Conservation (phyloP, 495 filamentous ascomycete species). For the Aspergillus baeticus region DNA sequence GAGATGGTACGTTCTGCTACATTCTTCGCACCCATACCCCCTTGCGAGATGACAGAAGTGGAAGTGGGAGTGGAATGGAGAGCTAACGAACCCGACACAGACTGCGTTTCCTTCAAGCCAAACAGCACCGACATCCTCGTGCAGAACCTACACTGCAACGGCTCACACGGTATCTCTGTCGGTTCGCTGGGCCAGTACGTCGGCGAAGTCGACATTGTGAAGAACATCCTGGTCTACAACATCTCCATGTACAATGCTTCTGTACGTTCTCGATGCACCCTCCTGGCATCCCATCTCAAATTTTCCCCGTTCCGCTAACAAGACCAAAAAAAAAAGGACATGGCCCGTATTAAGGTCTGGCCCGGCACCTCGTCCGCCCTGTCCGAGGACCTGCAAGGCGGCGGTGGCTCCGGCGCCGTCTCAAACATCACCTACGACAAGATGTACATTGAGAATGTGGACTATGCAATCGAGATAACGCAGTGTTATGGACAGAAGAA, state of each 20-base stretch:
- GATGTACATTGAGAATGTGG: slow-evolving; percentile 56
- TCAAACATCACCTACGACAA: slow-evolving; percentile 57
- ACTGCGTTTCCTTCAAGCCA: slow-evolving; percentile 78
- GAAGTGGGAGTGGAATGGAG: background rate
- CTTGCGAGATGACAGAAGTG: too few species aligned
- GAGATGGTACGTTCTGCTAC: slow-evolving; percentile 46
- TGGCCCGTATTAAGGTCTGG: slow-evolving; percentile 73
- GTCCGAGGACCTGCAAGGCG: slow-evolving; percentile 58
- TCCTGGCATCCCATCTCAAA: background rate
- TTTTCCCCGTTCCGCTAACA: background rate
- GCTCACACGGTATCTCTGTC: slow-evolving; percentile 72
- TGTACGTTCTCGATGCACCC: slow-evolving; percentile 18
- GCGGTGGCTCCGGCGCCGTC: slow-evolving; percentile 56
- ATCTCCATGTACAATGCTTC: slow-evolving; percentile 64
- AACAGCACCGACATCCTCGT: slow-evolving; percentile 74
- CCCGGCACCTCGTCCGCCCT: slow-evolving; percentile 51
- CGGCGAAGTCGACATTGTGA: slow-evolving; percentile 62
- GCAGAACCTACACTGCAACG: slow-evolving; percentile 68
- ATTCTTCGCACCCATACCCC: background rate
- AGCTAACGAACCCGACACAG: slow-evolving; percentile 22
- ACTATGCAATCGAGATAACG: slow-evolving; percentile 64
- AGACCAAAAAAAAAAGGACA: slow-evolving; percentile 40
- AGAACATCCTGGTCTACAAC: slow-evolving; percentile 65
- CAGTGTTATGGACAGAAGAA: slow-evolving; percentile 68
- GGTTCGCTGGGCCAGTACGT: slow-evolving; percentile 67